Evolutionary conservation across 2,329 filamentous ascomycete species (phyloP), one percentile per base, ranked within the genome.

Genomic region (Fusarium sambucinum): DNA sequence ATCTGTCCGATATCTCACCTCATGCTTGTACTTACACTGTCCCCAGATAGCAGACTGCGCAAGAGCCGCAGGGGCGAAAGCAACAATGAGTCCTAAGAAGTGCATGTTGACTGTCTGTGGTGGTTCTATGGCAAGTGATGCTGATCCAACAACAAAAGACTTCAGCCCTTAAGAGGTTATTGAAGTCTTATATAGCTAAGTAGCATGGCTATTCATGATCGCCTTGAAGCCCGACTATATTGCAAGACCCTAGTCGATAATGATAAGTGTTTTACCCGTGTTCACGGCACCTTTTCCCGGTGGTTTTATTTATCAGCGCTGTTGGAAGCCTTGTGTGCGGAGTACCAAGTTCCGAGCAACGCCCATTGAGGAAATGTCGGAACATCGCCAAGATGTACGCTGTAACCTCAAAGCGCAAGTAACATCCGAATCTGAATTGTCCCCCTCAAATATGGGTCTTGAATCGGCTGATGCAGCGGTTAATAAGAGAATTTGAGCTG

Each of bases 301-400:
- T 3, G 33, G 32, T n/a, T 42, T 35, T 17, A 13, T 14, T 29
- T 25, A n/a, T 3, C 19, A 46, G 4, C 44, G 51, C 40, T 46
- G 17, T 16, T 29, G 17, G 13, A 25, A 44, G 33, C 35, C 25
- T 16, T 38, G 27, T 33, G 14, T 32, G 48, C 63, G 63, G 63
- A 66, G 63, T 48, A 56, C 46, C 50, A 66, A 62, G 50, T 55
- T 66, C 63, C 63, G 63, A 62, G 35, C 35, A 38, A 35, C 25
- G 12, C 63, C 57, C 11, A n/a, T 48, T 63, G 30, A 46, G 63
- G 63, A 66, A 66, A 66, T 47, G 13, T n/a, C 63, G 63, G 63
- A 66, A 48, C 50, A 46, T 66, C 42, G 19, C 62, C 44, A 46
- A 14, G 23, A 42, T 60, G 7, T 17, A 27, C 37, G 8, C 23